Conservation (phyloP, 345 rosid genomes). For the Angophora floribunda region DNA sequence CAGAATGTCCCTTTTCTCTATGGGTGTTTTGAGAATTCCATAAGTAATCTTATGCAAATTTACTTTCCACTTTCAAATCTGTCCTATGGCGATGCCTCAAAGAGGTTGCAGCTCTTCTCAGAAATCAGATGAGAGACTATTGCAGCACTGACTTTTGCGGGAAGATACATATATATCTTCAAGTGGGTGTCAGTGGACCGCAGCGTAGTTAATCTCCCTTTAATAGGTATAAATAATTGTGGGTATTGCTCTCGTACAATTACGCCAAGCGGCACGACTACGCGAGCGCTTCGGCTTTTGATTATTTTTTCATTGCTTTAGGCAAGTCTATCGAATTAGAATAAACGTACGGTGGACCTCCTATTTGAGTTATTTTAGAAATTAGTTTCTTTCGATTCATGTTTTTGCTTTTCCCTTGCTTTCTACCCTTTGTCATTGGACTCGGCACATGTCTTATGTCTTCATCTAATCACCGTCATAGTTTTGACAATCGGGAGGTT, state of each 20-base stretch:
- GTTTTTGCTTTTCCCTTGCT: neutral
- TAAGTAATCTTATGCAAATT: neutral
- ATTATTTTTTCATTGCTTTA: neutral
- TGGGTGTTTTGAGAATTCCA: neutral
- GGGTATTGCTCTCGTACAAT: neutral
- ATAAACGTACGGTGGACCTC: neutral
- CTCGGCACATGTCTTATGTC: neutral
- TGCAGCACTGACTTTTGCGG: neutral
- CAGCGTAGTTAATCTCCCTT: neutral
- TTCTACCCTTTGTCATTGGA: neutral
- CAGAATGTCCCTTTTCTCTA: too few species aligned
- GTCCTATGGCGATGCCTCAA: neutral
- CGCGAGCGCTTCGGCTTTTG: neutral
- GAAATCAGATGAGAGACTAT: neutral
- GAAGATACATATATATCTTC: neutral
- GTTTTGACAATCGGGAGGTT: neutral
- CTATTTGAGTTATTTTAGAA: neutral
- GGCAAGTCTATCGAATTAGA: neutral
- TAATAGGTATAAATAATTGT: neutral
- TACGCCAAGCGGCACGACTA: neutral
- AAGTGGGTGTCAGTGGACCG: neutral
- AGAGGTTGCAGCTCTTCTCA: neutral
- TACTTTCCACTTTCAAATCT: neutral
- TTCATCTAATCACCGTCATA: neutral
- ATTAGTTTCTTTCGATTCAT: neutral